Conservation (phyloP, 768 basidiomycete species). For the Collybia nuda region DNA sequence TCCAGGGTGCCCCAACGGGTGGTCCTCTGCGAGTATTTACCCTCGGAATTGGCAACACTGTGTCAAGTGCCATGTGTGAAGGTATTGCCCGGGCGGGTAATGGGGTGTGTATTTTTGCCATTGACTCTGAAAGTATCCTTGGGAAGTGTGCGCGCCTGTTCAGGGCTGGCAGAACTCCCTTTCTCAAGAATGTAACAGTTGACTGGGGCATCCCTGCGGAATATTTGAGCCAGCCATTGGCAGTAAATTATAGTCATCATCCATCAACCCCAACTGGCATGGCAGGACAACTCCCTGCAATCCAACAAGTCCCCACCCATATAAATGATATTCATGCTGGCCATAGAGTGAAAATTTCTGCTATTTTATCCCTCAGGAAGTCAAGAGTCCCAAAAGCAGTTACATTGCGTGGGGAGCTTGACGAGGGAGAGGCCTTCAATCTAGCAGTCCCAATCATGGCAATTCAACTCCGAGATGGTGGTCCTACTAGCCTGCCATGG, state of each 20-base stretch:
- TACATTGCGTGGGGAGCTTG: constrained; percentile 31
- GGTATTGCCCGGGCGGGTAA: constrained; percentile 54
- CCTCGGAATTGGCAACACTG: constrained; percentile 53
- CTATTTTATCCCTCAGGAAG: constrained; percentile 28
- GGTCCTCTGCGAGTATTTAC: constrained; percentile 51
- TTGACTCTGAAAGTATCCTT: constrained; percentile 41
- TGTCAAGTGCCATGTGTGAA: constrained; percentile 52
- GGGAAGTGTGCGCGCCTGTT: constrained; percentile 51
- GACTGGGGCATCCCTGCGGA: constrained; percentile 47
- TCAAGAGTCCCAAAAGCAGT: constrained; percentile 28
- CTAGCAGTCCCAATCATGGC: constrained; percentile 27
- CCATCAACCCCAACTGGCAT: constrained; percentile 10
- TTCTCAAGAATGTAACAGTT: constrained; percentile 42
- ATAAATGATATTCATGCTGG: constrained; percentile 35
- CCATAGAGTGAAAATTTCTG: constrained; percentile 31
- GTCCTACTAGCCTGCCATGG: constrained; percentile 31
- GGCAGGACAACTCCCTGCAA: constrained; percentile 22
- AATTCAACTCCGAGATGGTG: constrained; percentile 30
- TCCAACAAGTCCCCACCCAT: constrained; percentile 34
- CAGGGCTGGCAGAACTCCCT: constrained; percentile 46
- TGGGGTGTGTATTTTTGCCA: constrained; percentile 49
- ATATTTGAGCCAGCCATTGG: constrained; percentile 8
- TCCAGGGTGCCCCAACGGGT: constrained; percentile 23
- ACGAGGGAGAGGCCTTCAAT: constrained; percentile 27
- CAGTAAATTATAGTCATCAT: constrained; percentile 12